These are phyloP conservation scores for Uronychia binucleata DNA, from an alignment of 73 alveolate genomes.

Conservation along the genomic window DNA sequence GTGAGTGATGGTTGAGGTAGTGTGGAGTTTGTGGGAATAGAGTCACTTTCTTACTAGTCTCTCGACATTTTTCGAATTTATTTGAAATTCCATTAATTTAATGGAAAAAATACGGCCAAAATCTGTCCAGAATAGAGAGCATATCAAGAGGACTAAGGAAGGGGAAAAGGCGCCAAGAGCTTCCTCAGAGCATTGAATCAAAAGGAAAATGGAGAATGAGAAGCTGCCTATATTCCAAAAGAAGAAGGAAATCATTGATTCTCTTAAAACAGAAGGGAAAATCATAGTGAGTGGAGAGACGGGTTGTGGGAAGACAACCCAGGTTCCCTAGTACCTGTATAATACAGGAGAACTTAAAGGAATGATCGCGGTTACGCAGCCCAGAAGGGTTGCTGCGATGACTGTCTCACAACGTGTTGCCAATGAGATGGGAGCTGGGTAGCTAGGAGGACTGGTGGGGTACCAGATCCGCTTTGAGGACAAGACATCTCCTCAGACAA, in stretches of 20 bases:
- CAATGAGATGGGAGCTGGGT: conserved; percentile 67
- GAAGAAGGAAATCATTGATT: conserved; percentile 28
- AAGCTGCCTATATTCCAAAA: conserved; percentile 12
- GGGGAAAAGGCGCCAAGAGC: no score
- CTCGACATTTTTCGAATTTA: no score
- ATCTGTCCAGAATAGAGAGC: no score
- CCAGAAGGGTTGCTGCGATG: conserved; percentile 98
- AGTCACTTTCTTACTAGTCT: no score
- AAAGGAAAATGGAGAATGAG: no score
- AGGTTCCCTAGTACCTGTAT: conserved; percentile 72
- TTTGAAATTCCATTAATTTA: no score
- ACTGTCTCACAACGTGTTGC: conserved; percentile 96
- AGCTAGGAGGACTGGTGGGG: conserved; percentile 88
- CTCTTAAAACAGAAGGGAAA: conserved; percentile 1
- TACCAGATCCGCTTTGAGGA: conserved; percentile 91
- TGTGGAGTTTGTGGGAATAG: no score
- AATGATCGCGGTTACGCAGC: conserved; percentile 94
- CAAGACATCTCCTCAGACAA: conserved; percentile 71
- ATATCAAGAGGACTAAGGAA: no score
- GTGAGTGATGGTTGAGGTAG: no score
- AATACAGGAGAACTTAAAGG: conserved; percentile 56
- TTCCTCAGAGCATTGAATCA: no score
- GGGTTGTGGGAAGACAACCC: conserved; percentile 78
- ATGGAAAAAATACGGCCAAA: no score
- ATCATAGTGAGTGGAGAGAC: conserved; percentile 74